Percentiles rank a stretch among this genome's conserved stretches.
Evolutionary conservation across 164 flowering plant genomes (phyloP).

Genomic region (Vitis vinifera): DNA sequence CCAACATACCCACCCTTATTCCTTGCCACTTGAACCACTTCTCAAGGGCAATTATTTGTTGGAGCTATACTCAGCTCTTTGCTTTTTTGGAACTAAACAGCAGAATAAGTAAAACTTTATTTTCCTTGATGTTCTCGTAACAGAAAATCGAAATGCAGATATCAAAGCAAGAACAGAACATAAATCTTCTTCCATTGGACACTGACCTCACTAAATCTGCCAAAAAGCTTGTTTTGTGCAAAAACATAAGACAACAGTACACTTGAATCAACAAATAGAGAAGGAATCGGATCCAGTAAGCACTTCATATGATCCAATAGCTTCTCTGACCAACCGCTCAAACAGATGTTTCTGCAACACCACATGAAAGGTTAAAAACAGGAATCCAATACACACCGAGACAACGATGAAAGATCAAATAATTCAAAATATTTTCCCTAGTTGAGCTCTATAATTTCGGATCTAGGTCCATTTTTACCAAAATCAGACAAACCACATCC

Average conservation of each 20-base stretch:
- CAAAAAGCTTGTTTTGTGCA: not conserved
- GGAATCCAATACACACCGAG: not conserved
- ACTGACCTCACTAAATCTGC: not conserved
- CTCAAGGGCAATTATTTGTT: no score
- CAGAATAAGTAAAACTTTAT: not conserved
- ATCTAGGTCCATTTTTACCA: conserved; percentile 1
- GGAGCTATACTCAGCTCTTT: no score
- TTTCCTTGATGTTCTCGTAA: not conserved
- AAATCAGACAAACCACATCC: not conserved
- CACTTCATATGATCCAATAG: conserved; percentile 13
- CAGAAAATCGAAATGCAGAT: not conserved
- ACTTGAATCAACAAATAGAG: not conserved
- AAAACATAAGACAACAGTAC: conserved; percentile 4
- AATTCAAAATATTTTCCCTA: not conserved
- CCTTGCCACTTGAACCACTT: no score
- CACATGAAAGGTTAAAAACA: not conserved
- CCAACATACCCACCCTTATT: no score
- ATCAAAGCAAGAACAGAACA: not conserved
- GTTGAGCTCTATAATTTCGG: not conserved
- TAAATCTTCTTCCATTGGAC: conserved; percentile 2
- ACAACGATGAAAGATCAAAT: not conserved
- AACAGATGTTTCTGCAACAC: conserved; percentile 7
- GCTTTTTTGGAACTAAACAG: no score
- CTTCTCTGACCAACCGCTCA: not conserved
- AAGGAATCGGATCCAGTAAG: conserved; percentile 10